Conservation (phyloP, 306 rosid species). For the Glycine latifolia region DNA sequence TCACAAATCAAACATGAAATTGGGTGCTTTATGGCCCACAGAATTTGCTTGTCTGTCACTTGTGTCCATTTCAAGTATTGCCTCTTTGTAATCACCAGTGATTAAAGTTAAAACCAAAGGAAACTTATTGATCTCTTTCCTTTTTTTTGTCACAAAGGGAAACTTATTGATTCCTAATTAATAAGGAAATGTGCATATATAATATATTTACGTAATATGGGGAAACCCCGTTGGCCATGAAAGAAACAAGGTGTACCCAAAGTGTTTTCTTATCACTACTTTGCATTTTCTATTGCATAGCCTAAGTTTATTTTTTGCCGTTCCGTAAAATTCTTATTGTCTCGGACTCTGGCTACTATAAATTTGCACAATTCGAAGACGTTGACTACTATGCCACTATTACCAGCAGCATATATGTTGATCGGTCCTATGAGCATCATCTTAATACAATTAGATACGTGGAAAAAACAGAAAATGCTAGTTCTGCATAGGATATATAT, state of each 20-base stretch:
- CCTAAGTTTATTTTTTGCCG: background rate
- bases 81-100: no score
- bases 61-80: no score
- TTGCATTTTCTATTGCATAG: background rate
- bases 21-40: no score
- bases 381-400: background rate
- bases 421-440: background rate
- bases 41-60: no score
- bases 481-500: no score
- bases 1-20: background rate
- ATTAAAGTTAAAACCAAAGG: no score
- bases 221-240: constrained; percentile 9
- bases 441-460: no score
- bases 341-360: background rate
- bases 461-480: no score
- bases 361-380: background rate
- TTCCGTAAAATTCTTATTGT: constrained; percentile 15
- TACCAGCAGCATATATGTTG: background rate
- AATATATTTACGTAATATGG: background rate
- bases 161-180: no score
- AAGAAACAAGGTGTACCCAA: constrained; percentile 27
- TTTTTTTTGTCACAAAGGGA: no score
- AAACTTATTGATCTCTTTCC: no score
- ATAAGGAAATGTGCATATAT: no score
- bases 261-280: constrained; percentile 12